Base-by-base conservation (phyloP, 768 basidiomycete species). In the Austroboletus eburneus region DNA sequence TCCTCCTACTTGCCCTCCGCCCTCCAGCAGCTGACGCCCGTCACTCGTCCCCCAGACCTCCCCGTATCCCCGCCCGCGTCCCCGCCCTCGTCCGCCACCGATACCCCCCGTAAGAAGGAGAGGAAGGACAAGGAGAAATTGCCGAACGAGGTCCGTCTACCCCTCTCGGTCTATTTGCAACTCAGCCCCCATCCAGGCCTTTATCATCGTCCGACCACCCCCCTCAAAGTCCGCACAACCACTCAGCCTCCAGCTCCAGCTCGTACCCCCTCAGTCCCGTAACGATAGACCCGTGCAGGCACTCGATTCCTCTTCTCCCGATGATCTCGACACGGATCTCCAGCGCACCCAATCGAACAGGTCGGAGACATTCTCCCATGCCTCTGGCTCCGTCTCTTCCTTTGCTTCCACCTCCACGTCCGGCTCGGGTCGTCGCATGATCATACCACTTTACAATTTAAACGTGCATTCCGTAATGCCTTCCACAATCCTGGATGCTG, bases 141-240 rank as follows among this genome's bases (percentile, higher is more conserved):
- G 35, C 63, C 72, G 8, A 75, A 75, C 57, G 80, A 81, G 70
- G 80, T 78, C 43, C 41, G 68, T 54, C 14, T 22, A 13, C 38
- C 46, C 51, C 20, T 37, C 23, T 39, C 40, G 27, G 13, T 42
- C 44, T 36, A 34, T 42, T 25, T 42, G 34, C 1, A 46, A 43
- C 49, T 56, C 37, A 58, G 44, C 24, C 12, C 10, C 24, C 43
- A 40, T 21, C 4, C 61, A 94, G 91, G 89, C 87, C 0, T 91
- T 93, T 69, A 88, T 94, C 47, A 82, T 95, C 59, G 93, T 95
- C 45, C 81, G 89, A 41, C 93, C 93, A 5, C 91, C 91, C 3
- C 90, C 91, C 1, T 80, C 87, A 6, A 81, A 83, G 57, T 74
- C 79, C n/a, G 87, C 87, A 51, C 90, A 94, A 54, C 87, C 91